A percentile compares a stretch with the other conserved stretches of the same genome.
These are phyloP conservation scores for Xerocomellus chrysenteron DNA, from an alignment of 768 basidiomycete species.

Conservation along the genomic window DNA sequence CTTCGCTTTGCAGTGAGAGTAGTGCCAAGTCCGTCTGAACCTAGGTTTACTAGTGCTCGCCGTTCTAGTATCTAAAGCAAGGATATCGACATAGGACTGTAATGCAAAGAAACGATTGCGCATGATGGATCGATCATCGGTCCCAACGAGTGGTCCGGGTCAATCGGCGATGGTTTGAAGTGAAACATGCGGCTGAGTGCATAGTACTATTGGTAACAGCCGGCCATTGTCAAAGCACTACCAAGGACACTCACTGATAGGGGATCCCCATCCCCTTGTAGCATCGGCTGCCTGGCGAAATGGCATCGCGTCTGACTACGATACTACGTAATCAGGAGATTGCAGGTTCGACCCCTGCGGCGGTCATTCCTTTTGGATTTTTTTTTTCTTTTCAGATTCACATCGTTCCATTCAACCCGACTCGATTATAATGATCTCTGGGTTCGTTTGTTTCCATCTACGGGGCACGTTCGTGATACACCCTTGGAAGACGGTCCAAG, in stretches of 20 bases:
- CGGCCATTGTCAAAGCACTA: background rate
- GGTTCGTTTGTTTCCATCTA: no score
- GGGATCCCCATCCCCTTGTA: rapidly evolving
- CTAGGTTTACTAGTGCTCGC: background rate
- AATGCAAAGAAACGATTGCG: background rate
- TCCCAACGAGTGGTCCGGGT: background rate
- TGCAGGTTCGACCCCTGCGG: slow-evolving; percentile 85
- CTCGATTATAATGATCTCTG: no score
- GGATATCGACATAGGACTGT: background rate
- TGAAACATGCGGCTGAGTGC: background rate
- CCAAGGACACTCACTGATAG: background rate
- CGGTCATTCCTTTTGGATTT: slow-evolving; percentile 16
- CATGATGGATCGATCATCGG: background rate
- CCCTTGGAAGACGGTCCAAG: background rate
- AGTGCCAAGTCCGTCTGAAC: slow-evolving; percentile 4
- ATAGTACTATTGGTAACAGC: background rate
- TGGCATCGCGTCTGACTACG: slow-evolving; percentile 95
- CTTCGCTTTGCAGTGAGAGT: slow-evolving; percentile 14
- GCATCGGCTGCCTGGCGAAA: slow-evolving; percentile 79
- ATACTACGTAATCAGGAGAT: slow-evolving; percentile 70
- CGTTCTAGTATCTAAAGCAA: slow-evolving; percentile 17
- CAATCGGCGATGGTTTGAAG: background rate
- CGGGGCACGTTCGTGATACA: background rate
- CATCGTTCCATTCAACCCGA: background rate
- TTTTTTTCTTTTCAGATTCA: background rate